A percentile compares a stretch with the other conserved stretches of the same genome.
phyloP scores from a whole-genome alignment of 176 grass and related monocot species.

The Dactylis glomerata region DNA sequence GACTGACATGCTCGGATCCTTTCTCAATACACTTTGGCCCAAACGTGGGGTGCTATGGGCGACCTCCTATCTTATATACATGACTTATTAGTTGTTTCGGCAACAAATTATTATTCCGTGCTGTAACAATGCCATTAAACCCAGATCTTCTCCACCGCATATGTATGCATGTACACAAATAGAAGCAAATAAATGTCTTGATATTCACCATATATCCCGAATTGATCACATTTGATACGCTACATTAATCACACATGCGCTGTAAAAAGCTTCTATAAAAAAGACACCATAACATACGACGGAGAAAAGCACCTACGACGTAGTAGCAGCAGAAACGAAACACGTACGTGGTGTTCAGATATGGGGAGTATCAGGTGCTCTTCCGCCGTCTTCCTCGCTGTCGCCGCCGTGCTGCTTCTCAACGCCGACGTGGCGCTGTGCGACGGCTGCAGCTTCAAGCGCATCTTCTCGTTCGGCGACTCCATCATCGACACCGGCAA shows the following conservation, averaged over 20 bases:
- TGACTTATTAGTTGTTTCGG: too few species aligned
- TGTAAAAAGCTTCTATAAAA: background rate
- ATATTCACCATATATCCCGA: background rate
- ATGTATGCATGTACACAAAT: background rate
- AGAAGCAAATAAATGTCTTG: too few species aligned
- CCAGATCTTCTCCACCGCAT: background rate
- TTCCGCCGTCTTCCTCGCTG: background rate
- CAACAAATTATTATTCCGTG: too few species aligned
- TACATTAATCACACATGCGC: background rate
- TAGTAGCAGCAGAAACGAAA: too few species aligned
- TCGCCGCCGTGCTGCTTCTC: background rate
- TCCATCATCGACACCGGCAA: background rate
- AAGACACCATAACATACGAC: background rate
- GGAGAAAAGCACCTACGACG: background rate
- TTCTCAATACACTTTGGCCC: too few species aligned
- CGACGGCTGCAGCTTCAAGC: background rate
- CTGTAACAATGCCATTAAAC: background rate
- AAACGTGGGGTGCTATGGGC: too few species aligned
- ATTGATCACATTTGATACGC: background rate
- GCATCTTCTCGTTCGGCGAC: background rate
- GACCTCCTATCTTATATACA: too few species aligned
- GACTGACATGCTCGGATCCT: too few species aligned
- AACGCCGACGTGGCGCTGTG: background rate
- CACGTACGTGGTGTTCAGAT: too few species aligned
- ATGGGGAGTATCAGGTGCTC: background rate